Percentiles rank a stretch among this genome's conserved stretches.
phyloP scores from a whole-genome alignment of 768 basidiomycete species.

The Collybiopsis luxurians region DNA sequence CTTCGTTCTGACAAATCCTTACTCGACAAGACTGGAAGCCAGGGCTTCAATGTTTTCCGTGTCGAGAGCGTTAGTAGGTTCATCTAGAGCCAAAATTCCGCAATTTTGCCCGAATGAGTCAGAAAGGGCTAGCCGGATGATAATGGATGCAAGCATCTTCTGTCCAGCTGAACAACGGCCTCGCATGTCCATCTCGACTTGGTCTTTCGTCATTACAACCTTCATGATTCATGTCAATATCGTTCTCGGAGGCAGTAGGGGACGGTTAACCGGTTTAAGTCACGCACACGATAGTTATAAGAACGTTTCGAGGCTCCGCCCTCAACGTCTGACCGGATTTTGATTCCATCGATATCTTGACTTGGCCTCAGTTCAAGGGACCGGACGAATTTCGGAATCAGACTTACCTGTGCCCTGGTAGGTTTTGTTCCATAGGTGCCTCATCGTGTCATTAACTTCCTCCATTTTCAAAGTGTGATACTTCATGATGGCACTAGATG shows the following conservation, averaged over 20 bases:
- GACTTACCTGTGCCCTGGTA: constrained; percentile 93
- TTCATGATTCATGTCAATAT: constrained; percentile 27
- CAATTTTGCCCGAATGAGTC: constrained; percentile 98
- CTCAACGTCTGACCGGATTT: constrained; percentile 91
- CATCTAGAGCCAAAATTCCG: constrained; percentile 95
- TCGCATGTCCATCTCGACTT: constrained; percentile 99
- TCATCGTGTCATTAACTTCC: constrained; percentile 98
- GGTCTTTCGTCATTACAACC: constrained; percentile 99
- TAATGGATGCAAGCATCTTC: constrained; percentile 97
- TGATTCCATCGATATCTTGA: constrained; percentile 95
- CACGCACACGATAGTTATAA: constrained; percentile 97
- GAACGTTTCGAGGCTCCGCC: constrained; percentile 87
- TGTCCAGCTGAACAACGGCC: constrained; percentile 98
- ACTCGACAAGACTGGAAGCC: constrained; percentile 91
- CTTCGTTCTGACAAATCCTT: constrained; percentile 24
- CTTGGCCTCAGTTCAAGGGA: constrained; percentile 8
- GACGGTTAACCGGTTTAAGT: too few species aligned
- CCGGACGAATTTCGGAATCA: constrained; percentile 8
- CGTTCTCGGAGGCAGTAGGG: constrained; percentile 18
- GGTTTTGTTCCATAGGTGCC: constrained; percentile 96
- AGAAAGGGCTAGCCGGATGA: constrained; percentile 94
- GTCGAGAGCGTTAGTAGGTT: constrained; percentile 97
- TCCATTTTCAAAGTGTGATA: constrained; percentile 98
- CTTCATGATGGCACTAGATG: constrained; percentile 90
- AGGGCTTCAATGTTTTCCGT: constrained; percentile 95